A percentile compares a stretch with the other conserved stretches of the same genome.
phyloP scores from a whole-genome alignment of 306 rosid species.

The Pyrus betulifolia region DNA sequence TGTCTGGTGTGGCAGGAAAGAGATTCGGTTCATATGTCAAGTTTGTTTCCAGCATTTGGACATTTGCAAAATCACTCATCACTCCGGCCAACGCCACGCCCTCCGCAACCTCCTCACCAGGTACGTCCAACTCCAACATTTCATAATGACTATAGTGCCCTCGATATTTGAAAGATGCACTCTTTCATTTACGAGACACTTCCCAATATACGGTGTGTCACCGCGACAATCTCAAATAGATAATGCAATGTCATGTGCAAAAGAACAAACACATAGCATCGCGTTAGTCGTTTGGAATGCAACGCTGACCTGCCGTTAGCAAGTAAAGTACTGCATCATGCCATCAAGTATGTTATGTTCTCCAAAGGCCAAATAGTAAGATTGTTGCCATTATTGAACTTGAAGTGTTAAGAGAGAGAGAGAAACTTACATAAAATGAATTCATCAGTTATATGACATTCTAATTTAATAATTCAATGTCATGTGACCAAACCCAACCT shows the following conservation, averaged over 20 bases:
- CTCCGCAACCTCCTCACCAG: constrained; percentile 69
- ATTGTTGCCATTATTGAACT: background rate
- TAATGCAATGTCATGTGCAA: background rate
- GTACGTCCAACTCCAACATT: constrained; percentile 15
- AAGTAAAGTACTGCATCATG: background rate
- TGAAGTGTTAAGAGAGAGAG: background rate
- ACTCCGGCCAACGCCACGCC: constrained; percentile 59
- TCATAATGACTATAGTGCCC: background rate
- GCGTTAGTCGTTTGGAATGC: background rate
- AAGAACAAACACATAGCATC: background rate
- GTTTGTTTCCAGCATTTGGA: constrained; percentile 65
- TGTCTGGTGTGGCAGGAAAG: constrained; percentile 39
- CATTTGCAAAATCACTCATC: constrained; percentile 55
- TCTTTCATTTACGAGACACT: background rate
- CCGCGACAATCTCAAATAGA: background rate
- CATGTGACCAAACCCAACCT: no score
- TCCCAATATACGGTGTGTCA: background rate
- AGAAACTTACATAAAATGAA: no score
- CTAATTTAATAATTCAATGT: no score
- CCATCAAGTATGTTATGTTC: background rate
- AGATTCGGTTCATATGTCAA: constrained; percentile 58
- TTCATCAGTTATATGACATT: no score
- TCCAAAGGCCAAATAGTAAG: background rate
- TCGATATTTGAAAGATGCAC: background rate
- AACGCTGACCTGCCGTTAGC: background rate